A percentile compares a stretch with the other conserved stretches of the same genome.
Conservation (phyloP, 768 basidiomycete species). For the Tephrocybe sp. region DNA sequence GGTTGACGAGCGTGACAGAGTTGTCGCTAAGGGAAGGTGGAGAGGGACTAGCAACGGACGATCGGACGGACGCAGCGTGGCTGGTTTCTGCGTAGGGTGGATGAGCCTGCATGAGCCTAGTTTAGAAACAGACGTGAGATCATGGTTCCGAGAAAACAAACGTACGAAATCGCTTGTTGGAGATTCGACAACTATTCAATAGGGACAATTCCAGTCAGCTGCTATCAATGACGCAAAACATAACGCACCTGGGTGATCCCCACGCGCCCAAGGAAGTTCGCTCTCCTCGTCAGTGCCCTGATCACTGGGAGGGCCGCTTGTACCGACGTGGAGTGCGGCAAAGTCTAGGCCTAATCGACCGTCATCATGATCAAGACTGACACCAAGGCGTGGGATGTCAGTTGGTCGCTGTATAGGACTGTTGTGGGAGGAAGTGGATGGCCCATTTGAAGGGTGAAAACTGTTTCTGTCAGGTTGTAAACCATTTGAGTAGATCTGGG, state of each 20-base stretch:
- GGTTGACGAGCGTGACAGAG: constrained; percentile 21
- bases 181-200: constrained; percentile 3
- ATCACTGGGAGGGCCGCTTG: constrained; percentile 34
- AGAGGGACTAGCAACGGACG: constrained; percentile 41
- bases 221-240: constrained; percentile 4
- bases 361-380: constrained; percentile 52
- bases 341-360: constrained; percentile 62
- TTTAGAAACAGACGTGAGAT: constrained; percentile 5
- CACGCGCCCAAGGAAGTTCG: constrained; percentile 58
- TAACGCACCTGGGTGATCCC: constrained; percentile 43
- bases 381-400: constrained; percentile 35
- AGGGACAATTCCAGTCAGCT: neutral
- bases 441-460: constrained; percentile 26
- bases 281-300: constrained; percentile 45
- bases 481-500: constrained; percentile 59
- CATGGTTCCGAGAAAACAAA: neutral
- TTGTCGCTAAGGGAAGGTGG: constrained; percentile 39
- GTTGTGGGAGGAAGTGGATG: constrained; percentile 23
- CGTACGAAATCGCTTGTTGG: constrained; percentile 16
- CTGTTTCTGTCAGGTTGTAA: constrained; percentile 28
- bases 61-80: constrained; percentile 38
- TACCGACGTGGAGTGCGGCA: constrained; percentile 10
- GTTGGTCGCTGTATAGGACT: constrained; percentile 19
- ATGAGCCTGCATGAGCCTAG: constrained; percentile 28
- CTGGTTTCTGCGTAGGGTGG: constrained; percentile 62